Evolutionary conservation across 192 early-diverging fungal species (phyloP), one percentile per base, ranked within the genome.

Genomic region (Geranomyces michiganensis): DNA sequence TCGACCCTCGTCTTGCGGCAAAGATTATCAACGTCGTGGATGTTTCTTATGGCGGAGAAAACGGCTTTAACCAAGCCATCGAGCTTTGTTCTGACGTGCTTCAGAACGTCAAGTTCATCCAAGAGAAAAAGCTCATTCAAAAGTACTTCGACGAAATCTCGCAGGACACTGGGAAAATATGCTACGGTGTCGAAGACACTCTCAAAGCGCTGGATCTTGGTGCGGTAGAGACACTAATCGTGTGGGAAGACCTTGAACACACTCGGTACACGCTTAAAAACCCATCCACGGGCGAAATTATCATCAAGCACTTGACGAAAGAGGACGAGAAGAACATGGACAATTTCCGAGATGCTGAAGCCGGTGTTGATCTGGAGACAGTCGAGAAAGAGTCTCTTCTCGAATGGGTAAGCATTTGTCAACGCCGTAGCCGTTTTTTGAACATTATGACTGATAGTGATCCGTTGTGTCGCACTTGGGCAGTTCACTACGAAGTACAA

Each of bases 61-160:
- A 98, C 83, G 97, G 97, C 7, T 99, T 99, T 80, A 96, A 97
- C 85, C 86, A 97, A 82, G 97, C 97, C 14, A 99, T 99, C 73
- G 92, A 93, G 49, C 84, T 99, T 69, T 89, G 91, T 67, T 90
- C 90, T 59, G 95, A 98, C 79, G 85, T 92, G 31, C 84, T 99
- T 32, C 84, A 90, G 74, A 98, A 98, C 77, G 94, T 98, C 79
- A 98, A 99, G 86, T 96, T 99, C 72, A 90, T 99, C 59, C 96
- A 98, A 82, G 97, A 99, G 85, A 97, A 98, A 87, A 93, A 95
- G 78, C 88, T 99, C 44, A 96, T 99, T 74, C 84, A 87, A 61
- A 87, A 91, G 78, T 98, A 94, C 88, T 99, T 99, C 84, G 93
- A 95, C 78, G 94, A 97, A 75, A 97, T 99, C 78, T 94, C 94